These are phyloP conservation scores for Chaetoscypha palmicola DNA, from an alignment of 2,329 filamentous ascomycete species.

Conservation along the genomic window DNA sequence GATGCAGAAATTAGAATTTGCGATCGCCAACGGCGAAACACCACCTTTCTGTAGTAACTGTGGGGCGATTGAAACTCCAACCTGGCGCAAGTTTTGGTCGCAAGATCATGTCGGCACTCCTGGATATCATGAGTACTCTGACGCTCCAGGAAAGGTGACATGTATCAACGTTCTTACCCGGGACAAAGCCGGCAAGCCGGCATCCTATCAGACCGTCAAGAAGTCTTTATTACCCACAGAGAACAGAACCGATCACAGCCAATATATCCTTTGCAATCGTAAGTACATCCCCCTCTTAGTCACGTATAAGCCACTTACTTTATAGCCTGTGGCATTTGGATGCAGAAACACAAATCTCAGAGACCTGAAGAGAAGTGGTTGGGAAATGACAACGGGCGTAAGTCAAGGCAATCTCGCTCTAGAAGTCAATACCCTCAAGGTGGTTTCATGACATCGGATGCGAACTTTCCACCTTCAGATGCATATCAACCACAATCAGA, in stretches of 20 bases:
- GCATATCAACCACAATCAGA: slow-evolving; percentile 44
- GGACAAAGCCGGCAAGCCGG: slow-evolving; percentile 55
- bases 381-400: slow-evolving; percentile 33
- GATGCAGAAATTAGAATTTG: slow-evolving; percentile 50
- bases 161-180: slow-evolving; percentile 63
- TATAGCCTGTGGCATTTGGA: slow-evolving; percentile 83
- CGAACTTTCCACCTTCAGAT: slow-evolving; percentile 41
- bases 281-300: slow-evolving; percentile 34
- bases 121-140: slow-evolving; percentile 61
- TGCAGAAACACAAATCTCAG: slow-evolving; percentile 80
- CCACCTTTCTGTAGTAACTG: slow-evolving; percentile 89
- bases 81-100: slow-evolving; percentile 91
- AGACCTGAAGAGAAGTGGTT: slow-evolving; percentile 80
- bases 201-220: slow-evolving; percentile 68
- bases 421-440: slow-evolving; percentile 16
- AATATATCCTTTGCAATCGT: slow-evolving; percentile 82
- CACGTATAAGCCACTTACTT: slow-evolving; percentile 27
- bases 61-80: slow-evolving; percentile 90
- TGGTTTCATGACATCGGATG: slow-evolving; percentile 6
- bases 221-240: slow-evolving; percentile 58
- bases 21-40: slow-evolving; percentile 72
- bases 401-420: slow-evolving; percentile 27
- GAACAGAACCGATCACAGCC: slow-evolving; percentile 60
- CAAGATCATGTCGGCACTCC: slow-evolving; percentile 66
- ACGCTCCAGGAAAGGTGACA: slow-evolving; percentile 65